Evolutionary conservation across 495 filamentous ascomycete genomes (phyloP).

Genomic region (Penicillium flavigenum): DNA sequence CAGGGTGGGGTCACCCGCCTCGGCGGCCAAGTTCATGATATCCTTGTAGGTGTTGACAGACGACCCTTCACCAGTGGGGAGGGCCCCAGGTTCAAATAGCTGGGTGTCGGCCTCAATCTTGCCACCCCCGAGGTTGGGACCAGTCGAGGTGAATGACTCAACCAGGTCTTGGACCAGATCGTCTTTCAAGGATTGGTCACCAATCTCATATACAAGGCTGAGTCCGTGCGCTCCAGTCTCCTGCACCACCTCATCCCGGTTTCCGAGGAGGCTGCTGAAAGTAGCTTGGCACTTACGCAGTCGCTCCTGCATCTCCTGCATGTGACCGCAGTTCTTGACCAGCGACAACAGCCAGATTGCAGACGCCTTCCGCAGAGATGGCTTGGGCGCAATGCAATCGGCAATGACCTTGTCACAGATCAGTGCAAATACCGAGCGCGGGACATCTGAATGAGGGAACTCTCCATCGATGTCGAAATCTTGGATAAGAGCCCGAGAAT

Average conservation of each 20-base stretch:
- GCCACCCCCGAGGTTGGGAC: conserved; percentile 61
- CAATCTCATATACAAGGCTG: conserved; percentile 87
- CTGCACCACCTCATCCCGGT: conserved; percentile 89
- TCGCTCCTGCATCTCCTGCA: conserved; percentile 64
- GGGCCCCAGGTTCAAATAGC: conserved; percentile 87
- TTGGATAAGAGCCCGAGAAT: conserved; percentile 59
- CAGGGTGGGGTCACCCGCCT: conserved; percentile 90
- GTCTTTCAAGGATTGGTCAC: conserved; percentile 73
- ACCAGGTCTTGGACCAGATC: conserved; percentile 85
- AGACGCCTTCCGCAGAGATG: conserved; percentile 80
- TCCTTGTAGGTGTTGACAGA: conserved; percentile 93
- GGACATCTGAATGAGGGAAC: conserved; percentile 40
- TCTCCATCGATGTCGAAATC: conserved; percentile 60
- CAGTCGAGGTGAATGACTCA: conserved; percentile 77
- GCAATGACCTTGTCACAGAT: conserved; percentile 66
- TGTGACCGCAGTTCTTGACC: conserved; percentile 85
- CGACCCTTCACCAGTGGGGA: conserved; percentile 86
- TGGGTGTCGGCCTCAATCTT: conserved; percentile 86
- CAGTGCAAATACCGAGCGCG: conserved; percentile 48
- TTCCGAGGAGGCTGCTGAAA: conserved; percentile 82
- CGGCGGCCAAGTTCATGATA: conserved; percentile 87
- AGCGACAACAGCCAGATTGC: conserved; percentile 90
- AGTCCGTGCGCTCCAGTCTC: conserved; percentile 91
- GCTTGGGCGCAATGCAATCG: conserved; percentile 79
- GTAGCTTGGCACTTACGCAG: conserved; percentile 78